These are phyloP conservation scores for Boechera retrofracta DNA, from an alignment of 345 rosid genomes.

Conservation along the genomic window DNA sequence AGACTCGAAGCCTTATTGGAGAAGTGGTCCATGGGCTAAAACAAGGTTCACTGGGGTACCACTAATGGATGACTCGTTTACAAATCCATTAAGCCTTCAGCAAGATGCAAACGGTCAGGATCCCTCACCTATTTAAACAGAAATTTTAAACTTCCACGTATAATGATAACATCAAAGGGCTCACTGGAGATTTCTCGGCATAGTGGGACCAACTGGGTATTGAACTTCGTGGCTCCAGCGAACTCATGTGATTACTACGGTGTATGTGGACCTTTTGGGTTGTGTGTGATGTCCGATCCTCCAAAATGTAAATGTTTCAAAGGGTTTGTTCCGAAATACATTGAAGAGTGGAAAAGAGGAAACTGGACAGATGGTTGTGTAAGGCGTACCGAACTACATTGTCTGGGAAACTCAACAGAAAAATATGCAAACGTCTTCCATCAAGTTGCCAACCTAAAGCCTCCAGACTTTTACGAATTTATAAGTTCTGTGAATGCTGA, in stretches of 20 bases:
- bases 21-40: slow-evolving; percentile 37
- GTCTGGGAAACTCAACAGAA: slow-evolving; percentile 18
- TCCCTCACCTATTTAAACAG: not conserved
- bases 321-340: slow-evolving; percentile 36
- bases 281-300: slow-evolving; percentile 1
- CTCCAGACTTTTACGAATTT: slow-evolving; percentile 36
- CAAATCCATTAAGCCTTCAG: slow-evolving; percentile 2
- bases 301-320: slow-evolving; percentile 32
- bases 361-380: slow-evolving; percentile 41
- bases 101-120: slow-evolving; percentile 27
- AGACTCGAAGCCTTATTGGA: slow-evolving; percentile 2
- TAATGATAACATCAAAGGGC: slow-evolving; percentile 24
- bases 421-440: slow-evolving; percentile 9
- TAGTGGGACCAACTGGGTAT: not conserved
- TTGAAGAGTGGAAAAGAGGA: slow-evolving; percentile 32
- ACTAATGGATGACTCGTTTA: not conserved
- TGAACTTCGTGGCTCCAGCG: not conserved
- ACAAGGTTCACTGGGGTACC: slow-evolving; percentile 23
- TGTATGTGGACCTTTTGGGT: slow-evolving; percentile 40
- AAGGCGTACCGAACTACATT: slow-evolving; percentile 24
- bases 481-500: not conserved
- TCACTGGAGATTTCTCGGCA: not conserved
- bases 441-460: slow-evolving; percentile 16
- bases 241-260: not conserved
- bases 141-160: not conserved